Evolutionary conservation across 495 filamentous ascomycete species (phyloP).

Genomic region (Monascus purpureus): DNA sequence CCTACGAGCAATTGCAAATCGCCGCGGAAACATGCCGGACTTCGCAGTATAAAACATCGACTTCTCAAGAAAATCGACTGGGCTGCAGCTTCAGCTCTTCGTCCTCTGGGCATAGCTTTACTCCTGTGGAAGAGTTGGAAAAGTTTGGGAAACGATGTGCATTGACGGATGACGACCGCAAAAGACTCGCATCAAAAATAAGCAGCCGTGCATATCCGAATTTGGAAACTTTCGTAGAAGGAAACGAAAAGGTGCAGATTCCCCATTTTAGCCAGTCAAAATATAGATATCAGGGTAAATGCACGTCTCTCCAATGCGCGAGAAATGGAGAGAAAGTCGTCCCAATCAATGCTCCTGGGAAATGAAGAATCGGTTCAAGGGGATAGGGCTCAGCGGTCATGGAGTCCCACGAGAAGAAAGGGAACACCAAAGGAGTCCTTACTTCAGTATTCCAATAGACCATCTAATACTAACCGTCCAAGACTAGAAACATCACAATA

Average conservation of each 20-base stretch:
- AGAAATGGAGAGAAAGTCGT: constrained; percentile 8
- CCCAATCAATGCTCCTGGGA: constrained; percentile 24
- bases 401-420: background rate
- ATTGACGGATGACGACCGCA: constrained; percentile 19
- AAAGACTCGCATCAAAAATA: constrained; percentile 10
- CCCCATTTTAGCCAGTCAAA: constrained; percentile 4
- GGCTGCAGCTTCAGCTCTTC: constrained; percentile 19
- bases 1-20: background rate
- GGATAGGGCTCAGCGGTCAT: no score
- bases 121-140: constrained; percentile 13
- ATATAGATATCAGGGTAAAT: constrained; percentile 17
- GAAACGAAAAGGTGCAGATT: constrained; percentile 1
- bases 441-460: background rate
- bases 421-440: background rate
- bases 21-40: constrained; percentile 1
- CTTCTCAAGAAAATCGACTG: constrained; percentile 23
- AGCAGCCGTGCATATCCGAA: background rate
- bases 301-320: constrained; percentile 6
- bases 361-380: constrained; percentile 6
- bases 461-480: no score
- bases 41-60: constrained; percentile 16
- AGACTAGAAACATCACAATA: background rate
- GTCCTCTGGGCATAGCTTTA: constrained; percentile 22
- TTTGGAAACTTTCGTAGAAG: background rate
- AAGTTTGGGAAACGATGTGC: constrained; percentile 25